Base-by-base conservation (phyloP, 441 rosid genomes). In the Euphorbia celastroides region DNA sequence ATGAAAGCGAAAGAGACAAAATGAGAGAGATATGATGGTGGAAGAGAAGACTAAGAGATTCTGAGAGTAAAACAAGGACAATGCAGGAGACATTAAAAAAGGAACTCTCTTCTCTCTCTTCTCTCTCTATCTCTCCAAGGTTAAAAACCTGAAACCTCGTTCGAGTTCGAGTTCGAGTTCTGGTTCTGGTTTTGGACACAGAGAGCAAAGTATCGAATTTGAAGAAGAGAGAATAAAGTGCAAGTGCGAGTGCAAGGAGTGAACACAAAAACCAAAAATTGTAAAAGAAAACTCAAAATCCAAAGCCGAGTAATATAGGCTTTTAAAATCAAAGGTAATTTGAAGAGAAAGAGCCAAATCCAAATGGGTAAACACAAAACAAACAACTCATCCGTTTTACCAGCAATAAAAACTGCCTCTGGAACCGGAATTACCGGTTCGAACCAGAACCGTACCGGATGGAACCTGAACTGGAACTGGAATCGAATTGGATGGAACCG, bases 151-250 rank as follows among this genome's bases (percentile, higher is more conserved):
- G 78, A 81, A 82, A 74, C 90, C 90, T 83, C 77, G 80, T 76
- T 81, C 77, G 7, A 9, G 50, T 51, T 51, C 56, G 19, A 13
- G 50, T 44, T 51, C 88, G 80, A 74, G 81, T 75, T 81, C 77
- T 72, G 85, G 85, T 34, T 34, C 38, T 34, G 38, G 38, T 34
- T 34, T 38, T 38, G 44, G 44, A 38, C 44, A 38, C 44, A 38
- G 78, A 83, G 81, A 73, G 79, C 81, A 77, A 83, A 83, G 78
- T 72, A 71, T 80, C 81, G 75, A 81, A 76, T 75, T 83, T 83
- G 77, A 83, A 77, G 82, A 78, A 28, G 88, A 72, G 77, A 87
- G 83, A 84, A 84, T 83, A 81, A 86, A 74, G 83, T 42, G 67
- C 1, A 5, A 30, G 17, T 38, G 46, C 31, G 52, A 52, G 54